Conservation (phyloP, 2,329 filamentous ascomycete species). For the Chaetomiaceae sp. region DNA sequence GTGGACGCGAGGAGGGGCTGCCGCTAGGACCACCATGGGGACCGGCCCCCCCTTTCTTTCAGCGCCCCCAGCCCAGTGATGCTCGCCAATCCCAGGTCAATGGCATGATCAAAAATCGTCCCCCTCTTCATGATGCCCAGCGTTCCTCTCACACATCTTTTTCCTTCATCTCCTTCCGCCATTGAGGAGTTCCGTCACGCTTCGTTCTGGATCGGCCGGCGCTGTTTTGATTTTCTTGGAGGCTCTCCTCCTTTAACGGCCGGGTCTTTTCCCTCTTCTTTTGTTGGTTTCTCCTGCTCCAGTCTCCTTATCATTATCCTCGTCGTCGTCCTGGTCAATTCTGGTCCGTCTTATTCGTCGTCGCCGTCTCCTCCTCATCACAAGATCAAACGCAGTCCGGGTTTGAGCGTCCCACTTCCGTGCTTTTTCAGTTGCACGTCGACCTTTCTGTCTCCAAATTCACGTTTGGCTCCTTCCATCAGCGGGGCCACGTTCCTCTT, state of each 20-base stretch:
- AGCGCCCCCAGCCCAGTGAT: slow-evolving; percentile 1
- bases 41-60: neutral
- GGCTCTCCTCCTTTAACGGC: slow-evolving; percentile 39
- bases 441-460: slow-evolving; percentile 12
- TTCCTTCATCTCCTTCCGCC: slow-evolving; percentile 29
- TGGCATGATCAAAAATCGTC: slow-evolving; percentile 28
- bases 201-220: slow-evolving; percentile 36
- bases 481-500: neutral
- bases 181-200: slow-evolving; percentile 34
- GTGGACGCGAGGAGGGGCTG: slow-evolving; percentile 7
- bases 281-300: slow-evolving; percentile 33
- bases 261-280: slow-evolving; percentile 40
- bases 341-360: slow-evolving; percentile 11
- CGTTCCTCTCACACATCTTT: slow-evolving; percentile 22
- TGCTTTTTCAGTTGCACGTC: slow-evolving; percentile 6
- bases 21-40: slow-evolving; percentile 17
- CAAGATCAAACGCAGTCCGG: neutral
- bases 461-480: slow-evolving; percentile 10
- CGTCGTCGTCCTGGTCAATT: slow-evolving; percentile 21
- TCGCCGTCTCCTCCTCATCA: slow-evolving; percentile 9
- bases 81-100: slow-evolving; percentile 24
- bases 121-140: slow-evolving; percentile 24
- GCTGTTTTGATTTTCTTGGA: slow-evolving; percentile 36
- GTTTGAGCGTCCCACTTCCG: neutral
- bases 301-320: slow-evolving; percentile 24